phyloP scores from a whole-genome alignment of 495 filamentous ascomycete genomes.

The Penicillium turbatum region DNA sequence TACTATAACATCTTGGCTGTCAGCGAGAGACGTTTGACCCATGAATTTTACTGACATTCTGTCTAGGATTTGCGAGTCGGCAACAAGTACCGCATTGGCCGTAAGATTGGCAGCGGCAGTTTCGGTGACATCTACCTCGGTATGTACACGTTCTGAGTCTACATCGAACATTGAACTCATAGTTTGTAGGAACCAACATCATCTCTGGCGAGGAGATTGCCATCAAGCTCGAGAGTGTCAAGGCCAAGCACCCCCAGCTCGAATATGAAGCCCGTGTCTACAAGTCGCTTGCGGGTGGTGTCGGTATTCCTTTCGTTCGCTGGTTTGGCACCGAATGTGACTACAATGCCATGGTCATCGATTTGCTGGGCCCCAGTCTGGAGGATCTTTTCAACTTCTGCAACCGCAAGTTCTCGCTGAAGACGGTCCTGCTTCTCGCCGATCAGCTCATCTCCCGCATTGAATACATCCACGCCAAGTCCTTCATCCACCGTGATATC shows the following conservation, averaged over 20 bases:
- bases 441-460: slow-evolving; percentile 99
- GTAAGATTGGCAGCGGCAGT: slow-evolving; percentile 97
- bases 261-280: slow-evolving; percentile 99
- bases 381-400: slow-evolving; percentile 99
- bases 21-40: neutral
- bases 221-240: slow-evolving; percentile 99
- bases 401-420: slow-evolving; percentile 99
- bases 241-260: slow-evolving; percentile 98
- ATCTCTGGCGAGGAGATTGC: slow-evolving; percentile 99
- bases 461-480: slow-evolving; percentile 99
- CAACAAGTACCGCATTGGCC: slow-evolving; percentile 99
- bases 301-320: slow-evolving; percentile 98
- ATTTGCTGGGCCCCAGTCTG: slow-evolving; percentile 93
- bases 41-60: slow-evolving; percentile 15
- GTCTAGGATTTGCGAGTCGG: slow-evolving; percentile 94
- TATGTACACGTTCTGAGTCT: slow-evolving; percentile 31
- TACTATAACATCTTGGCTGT: too few species aligned
- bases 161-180: slow-evolving; percentile 2
- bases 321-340: slow-evolving; percentile 99
- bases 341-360: slow-evolving; percentile 99
- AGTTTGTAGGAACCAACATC: slow-evolving; percentile 81
- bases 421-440: slow-evolving; percentile 97
- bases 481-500: slow-evolving; percentile 99
- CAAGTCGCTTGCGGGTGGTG: slow-evolving; percentile 97
- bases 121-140: slow-evolving; percentile 99